Conservation (phyloP, 805 yeast genomes). For the Suhomyces tanzawaensis region DNA sequence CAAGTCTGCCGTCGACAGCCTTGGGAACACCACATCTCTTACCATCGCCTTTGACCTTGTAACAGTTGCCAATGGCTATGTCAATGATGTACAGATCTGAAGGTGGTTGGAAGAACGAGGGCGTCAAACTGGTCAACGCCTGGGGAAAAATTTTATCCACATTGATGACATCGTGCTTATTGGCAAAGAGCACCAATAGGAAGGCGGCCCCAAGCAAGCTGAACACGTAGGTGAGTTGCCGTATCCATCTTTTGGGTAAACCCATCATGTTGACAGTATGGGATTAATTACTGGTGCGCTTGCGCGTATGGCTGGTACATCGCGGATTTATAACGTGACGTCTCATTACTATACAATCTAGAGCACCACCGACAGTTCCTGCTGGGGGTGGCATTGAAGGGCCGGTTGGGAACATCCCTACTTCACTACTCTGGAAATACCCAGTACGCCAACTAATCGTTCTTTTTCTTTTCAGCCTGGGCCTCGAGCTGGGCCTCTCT, state of each 20-base stretch:
- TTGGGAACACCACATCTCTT: conserved; percentile 28
- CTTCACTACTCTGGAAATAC: no score
- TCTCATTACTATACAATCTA: no score
- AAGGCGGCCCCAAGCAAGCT: conserved; percentile 17
- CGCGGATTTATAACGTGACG: no score
- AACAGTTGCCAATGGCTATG: conserved; percentile 36
- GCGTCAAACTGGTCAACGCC: conserved; percentile 2
- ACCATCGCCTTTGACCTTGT: conserved; percentile 20
- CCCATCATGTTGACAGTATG: no score
- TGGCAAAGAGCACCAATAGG: conserved; percentile 34
- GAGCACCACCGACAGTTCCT: no score
- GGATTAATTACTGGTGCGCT: no score
- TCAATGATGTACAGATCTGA: conserved; percentile 41
- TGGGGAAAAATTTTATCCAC: conserved; percentile 24
- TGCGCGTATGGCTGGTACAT: no score
- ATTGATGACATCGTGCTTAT: conserved; percentile 36
- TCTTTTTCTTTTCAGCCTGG: background rate
- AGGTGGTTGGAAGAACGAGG: conserved; percentile 38
- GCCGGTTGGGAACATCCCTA: no score
- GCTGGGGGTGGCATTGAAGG: no score
- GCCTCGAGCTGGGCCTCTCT: conserved; percentile 18
- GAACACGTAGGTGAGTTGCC: conserved; percentile 24
- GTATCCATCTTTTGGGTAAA: conserved; percentile 31
- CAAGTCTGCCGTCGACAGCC: conserved; percentile 20
- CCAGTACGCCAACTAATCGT: no score